phyloP scores from a whole-genome alignment of 768 basidiomycete genomes.

The Porphyrellus cyaneotinctus region DNA sequence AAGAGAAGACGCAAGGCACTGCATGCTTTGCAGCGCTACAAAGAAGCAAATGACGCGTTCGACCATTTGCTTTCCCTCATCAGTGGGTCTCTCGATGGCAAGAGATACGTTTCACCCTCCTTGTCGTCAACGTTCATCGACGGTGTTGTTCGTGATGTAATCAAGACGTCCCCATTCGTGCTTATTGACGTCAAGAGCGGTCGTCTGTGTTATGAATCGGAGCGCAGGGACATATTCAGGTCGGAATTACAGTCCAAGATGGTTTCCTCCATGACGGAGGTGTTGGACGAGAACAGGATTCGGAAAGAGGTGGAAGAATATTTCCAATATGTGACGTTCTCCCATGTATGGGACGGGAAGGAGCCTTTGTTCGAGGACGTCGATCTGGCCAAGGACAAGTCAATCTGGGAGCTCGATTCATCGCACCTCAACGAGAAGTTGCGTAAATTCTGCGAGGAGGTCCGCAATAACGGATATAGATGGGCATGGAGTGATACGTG shows the following conservation, averaged over 20 bases:
- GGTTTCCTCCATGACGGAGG: conserved; percentile 7
- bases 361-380: too few relatives aligned
- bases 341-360: too few relatives aligned
- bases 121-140: not conserved
- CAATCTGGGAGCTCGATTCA: too few relatives aligned
- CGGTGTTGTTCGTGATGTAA: not conserved
- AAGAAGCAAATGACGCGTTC: conserved; percentile 1
- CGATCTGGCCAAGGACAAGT: too few relatives aligned
- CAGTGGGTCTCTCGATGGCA: not conserved
- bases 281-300: conserved; percentile 1
- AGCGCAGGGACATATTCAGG: not conserved
- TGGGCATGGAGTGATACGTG: too few relatives aligned
- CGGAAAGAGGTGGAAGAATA: too few relatives aligned
- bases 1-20: conserved; percentile 4
- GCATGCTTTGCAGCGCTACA: too few relatives aligned
- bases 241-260: conserved; percentile 3
- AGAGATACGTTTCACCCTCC: not conserved
- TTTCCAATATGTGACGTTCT: too few relatives aligned
- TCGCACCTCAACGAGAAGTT: too few relatives aligned
- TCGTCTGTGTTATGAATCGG: not conserved
- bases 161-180: not conserved
- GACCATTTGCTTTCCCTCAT: conserved; percentile 3
- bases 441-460: too few relatives aligned
- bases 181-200: too few relatives aligned
- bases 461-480: too few relatives aligned